phyloP scores from a whole-genome alignment of 441 rosid genomes.

The Rhodomyrtus psidioides region DNA sequence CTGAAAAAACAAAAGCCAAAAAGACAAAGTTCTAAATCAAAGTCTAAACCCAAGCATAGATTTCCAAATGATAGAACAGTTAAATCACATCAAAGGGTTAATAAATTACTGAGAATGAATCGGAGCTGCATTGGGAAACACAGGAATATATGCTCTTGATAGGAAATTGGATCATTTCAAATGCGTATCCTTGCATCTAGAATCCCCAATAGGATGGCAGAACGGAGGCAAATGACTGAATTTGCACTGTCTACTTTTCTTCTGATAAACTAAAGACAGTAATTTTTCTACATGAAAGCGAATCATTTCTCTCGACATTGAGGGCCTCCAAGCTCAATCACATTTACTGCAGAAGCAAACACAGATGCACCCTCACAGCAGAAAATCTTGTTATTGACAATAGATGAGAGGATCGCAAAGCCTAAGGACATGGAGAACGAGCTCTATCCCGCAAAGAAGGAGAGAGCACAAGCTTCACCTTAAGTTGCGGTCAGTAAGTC shows the following conservation, averaged over 20 bases:
- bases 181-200: background rate
- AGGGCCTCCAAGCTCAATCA: background rate
- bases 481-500: background rate
- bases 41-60: background rate
- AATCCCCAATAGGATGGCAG: background rate
- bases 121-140: background rate
- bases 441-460: background rate
- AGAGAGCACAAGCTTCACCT: background rate
- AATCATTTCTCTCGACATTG: background rate
- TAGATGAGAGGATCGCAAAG: background rate
- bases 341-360: background rate
- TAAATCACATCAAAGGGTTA: background rate
- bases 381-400: background rate
- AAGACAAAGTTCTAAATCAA: background rate
- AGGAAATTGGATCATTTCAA: background rate
- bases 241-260: background rate
- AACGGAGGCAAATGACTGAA: background rate
- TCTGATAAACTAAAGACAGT: background rate
- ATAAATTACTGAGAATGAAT: background rate
- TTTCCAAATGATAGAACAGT: background rate
- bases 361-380: background rate
- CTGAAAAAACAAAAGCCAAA: slow-evolving; percentile 4
- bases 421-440: background rate
- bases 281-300: background rate
- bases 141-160: background rate